These are phyloP conservation scores for Microstegium vimineum DNA, from an alignment of 176 grass and related monocot genomes.

Conservation along the genomic window DNA sequence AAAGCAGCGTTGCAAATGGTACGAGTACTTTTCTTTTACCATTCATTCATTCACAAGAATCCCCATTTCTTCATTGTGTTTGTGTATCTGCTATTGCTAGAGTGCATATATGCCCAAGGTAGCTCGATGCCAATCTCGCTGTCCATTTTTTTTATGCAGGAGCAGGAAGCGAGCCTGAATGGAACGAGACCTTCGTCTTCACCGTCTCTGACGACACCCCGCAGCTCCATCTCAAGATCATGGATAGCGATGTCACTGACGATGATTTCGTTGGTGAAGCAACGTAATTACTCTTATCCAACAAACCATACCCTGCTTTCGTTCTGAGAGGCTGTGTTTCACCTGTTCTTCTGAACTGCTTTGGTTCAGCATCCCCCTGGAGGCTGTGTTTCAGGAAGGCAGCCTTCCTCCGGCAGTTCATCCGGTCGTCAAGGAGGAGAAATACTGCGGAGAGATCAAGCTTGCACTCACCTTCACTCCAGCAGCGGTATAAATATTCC, in stretches of 20 bases:
- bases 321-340: too few species aligned
- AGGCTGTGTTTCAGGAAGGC: conserved; percentile 53
- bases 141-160: conserved; percentile 22
- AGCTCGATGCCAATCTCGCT: background rate
- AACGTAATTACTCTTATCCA: conserved; percentile 6
- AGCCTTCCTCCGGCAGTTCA: conserved; percentile 55
- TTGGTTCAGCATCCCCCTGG: conserved; percentile 51
- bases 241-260: conserved; percentile 63
- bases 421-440: conserved; percentile 67
- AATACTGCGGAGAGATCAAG: conserved; percentile 78
- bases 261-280: conserved; percentile 90
- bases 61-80: background rate
- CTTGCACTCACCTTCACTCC: conserved; percentile 84
- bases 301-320: background rate
- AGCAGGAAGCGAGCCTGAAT: conserved; percentile 68
- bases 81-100: background rate
- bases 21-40: background rate
- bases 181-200: conserved; percentile 91
- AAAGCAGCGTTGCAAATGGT: conserved; percentile 57
- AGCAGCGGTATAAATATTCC: conserved; percentile 13
- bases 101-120: background rate
- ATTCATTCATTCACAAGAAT: background rate
- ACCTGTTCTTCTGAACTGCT: background rate
- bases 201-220: conserved; percentile 33
- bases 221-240: conserved; percentile 62